These are phyloP conservation scores for Coemansia sp. DNA, from an alignment of 192 early-diverging fungal species.

Conservation along the genomic window DNA sequence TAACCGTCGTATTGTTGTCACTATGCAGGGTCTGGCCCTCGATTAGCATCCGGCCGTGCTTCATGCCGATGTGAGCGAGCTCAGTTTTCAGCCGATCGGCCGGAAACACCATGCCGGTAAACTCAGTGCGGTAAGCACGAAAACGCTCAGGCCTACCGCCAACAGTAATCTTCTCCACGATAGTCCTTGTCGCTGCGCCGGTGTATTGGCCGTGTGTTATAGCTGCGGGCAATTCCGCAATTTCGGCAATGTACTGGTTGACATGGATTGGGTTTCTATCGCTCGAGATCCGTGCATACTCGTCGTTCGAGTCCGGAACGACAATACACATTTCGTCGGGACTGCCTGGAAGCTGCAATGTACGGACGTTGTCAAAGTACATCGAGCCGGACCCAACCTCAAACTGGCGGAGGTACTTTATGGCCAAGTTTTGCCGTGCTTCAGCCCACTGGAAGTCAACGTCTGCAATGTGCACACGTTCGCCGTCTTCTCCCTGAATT, in stretches of 20 bases:
- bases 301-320: slow-evolving; percentile 72
- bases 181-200: slow-evolving; percentile 82
- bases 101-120: slow-evolving; percentile 88
- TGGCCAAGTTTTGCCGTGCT: slow-evolving; percentile 70
- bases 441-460: slow-evolving; percentile 69
- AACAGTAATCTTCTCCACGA: slow-evolving; percentile 85
- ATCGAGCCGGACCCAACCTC: slow-evolving; percentile 66
- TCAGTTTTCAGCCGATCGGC: slow-evolving; percentile 77
- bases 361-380: slow-evolving; percentile 67
- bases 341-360: neutral
- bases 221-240: slow-evolving; percentile 79
- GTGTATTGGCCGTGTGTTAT: slow-evolving; percentile 98
- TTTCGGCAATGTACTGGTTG: slow-evolving; percentile 86
- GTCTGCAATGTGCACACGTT: slow-evolving; percentile 67
- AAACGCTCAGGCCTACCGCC: slow-evolving; percentile 83
- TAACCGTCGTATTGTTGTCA: slow-evolving; percentile 55
- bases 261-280: slow-evolving; percentile 93
- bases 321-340: neutral
- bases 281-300: slow-evolving; percentile 76
- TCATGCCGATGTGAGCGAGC: slow-evolving; percentile 89
- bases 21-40: slow-evolving; percentile 79
- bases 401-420: slow-evolving; percentile 76
- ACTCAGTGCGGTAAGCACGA: slow-evolving; percentile 71
- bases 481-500: slow-evolving; percentile 56
- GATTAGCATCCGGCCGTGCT: slow-evolving; percentile 89